Conservation (phyloP, 2,329 filamentous ascomycete genomes). For the Tolypocladium sp. region DNA sequence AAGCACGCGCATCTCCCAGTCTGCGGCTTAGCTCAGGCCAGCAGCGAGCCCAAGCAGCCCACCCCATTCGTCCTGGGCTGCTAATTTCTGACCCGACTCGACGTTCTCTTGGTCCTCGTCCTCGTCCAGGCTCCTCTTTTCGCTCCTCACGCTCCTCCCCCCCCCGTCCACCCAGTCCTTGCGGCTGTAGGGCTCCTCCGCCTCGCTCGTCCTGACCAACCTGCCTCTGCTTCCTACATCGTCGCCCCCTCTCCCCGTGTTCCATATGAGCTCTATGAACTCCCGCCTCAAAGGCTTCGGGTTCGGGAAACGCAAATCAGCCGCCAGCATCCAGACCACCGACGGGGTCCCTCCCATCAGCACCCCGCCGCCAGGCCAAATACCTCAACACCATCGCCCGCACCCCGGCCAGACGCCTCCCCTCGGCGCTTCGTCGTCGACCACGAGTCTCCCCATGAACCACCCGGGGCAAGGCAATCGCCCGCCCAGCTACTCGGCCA, state of each 20-base stretch:
- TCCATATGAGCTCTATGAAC: constrained; percentile 69
- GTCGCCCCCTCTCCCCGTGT: constrained; percentile 13
- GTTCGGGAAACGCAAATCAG: constrained; percentile 72
- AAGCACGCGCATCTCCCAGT: neutral
- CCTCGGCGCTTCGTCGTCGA: constrained; percentile 32
- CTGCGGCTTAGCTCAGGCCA: constrained; percentile 1
- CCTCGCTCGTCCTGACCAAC: constrained; percentile 3
- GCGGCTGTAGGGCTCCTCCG: constrained; percentile 6
- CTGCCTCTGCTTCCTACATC: constrained; percentile 2
- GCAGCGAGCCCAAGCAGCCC: constrained; percentile 2
- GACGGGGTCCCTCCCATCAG: constrained; percentile 26
- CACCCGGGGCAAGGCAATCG: constrained; percentile 49
- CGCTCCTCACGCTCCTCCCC: neutral
- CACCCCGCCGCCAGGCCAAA: constrained; percentile 35
- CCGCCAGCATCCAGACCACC: constrained; percentile 47
- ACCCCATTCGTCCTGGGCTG: constrained; percentile 1
- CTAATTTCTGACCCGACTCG: constrained; percentile 2
- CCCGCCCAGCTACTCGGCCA: constrained; percentile 55
- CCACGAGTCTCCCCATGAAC: constrained; percentile 50
- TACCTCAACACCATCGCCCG: constrained; percentile 36
- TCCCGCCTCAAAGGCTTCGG: constrained; percentile 70
- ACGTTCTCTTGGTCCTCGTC: neutral
- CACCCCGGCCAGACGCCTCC: constrained; percentile 23
- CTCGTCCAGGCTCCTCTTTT: neutral
- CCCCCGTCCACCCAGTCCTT: constrained; percentile 5